Conservation (phyloP, 495 filamentous ascomycete species). For the Letharia lupina region DNA sequence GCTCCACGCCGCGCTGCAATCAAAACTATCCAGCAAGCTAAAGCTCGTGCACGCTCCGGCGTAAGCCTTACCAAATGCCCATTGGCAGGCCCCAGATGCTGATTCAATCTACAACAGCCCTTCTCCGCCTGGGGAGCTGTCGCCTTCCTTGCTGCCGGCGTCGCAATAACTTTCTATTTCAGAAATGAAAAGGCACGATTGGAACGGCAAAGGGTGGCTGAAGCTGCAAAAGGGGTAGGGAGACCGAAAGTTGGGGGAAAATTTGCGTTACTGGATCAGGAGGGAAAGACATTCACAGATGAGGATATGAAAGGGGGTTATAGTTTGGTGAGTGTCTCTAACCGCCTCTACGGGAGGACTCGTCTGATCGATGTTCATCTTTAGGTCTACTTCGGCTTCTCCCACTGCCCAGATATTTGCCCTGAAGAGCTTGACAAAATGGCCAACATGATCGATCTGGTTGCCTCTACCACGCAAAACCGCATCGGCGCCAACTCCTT, state of each 20-base stretch:
- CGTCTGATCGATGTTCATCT: not conserved
- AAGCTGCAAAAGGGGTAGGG: constrained; percentile 86
- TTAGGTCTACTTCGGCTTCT: constrained; percentile 95
- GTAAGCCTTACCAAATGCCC: constrained; percentile 5
- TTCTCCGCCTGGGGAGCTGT: constrained; percentile 86
- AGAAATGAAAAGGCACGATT: constrained; percentile 81
- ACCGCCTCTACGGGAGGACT: not conserved
- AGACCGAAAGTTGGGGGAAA: constrained; percentile 85
- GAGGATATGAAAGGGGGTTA: constrained; percentile 80
- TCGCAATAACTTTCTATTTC: constrained; percentile 79
- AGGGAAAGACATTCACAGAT: constrained; percentile 66
- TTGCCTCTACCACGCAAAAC: constrained; percentile 44
- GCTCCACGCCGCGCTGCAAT: constrained; percentile 15
- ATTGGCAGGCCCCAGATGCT: not conserved
- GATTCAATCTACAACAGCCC: constrained; percentile 35
- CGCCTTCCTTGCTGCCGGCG: constrained; percentile 73
- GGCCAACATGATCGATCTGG: constrained; percentile 83
- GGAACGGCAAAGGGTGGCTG: constrained; percentile 74
- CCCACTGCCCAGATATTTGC: constrained; percentile 97
- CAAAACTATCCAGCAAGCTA: constrained; percentile 19
- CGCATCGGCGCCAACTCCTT: constrained; percentile 71
- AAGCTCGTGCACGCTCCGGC: constrained; percentile 30
- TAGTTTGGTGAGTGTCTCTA: constrained; percentile 47
- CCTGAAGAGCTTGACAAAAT: constrained; percentile 99
- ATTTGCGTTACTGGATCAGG: constrained; percentile 72